Base-by-base conservation (phyloP, 1,284 basidiomycete genomes). In the Agaricales sp. region DNA sequence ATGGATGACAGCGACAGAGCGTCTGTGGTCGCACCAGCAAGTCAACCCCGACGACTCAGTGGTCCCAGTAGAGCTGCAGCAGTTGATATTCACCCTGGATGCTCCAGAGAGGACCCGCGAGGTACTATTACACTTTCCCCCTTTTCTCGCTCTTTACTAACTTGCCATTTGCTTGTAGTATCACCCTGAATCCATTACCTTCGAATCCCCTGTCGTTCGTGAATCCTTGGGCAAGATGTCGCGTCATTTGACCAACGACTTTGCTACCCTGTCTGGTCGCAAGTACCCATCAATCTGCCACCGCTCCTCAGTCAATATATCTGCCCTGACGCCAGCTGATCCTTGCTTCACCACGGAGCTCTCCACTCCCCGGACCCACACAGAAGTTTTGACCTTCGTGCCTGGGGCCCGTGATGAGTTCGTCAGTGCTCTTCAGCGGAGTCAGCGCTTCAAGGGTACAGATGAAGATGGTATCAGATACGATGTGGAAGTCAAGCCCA, bases 1-100 rank as follows among this genome's bases (percentile, higher is more conserved):
- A 55, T 87, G 82, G 84, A 62, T 76, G 2, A 62, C 67, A 18
- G 73, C 80, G 19, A 61, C 70, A 2, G 74, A 80, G 46, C 64
- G 64, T 18, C 69, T 67, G 2, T 82, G 79, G 81, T 54, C 57
- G 21, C 66, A 63, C 47, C 67, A 65, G 3, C 62, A 57, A 44
- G 64, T 58, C 55, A 58, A 59, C 46, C 59, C 50, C 11, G 61
- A 59, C 44, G 60, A 58, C 50, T 62, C 57, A 19, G 58, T 64
- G n/a, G 57, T 66, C 13, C 65, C 67, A 3, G 54, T 85, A 25
- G 83, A 86, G 56, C 58, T 87, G 24, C 80, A 84, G 61, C 82
- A 83, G 56, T 59, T 88, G 25, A 63, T 82, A 14, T 77, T 87
- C 56, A 68, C 73, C 8, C 64, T 77, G 18, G 75, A 78, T 51